A percentile compares a stretch with the other conserved stretches of the same genome.
phyloP scores from a whole-genome alignment of 805 yeast genomes.

The Metschnikowia dekortorum region DNA sequence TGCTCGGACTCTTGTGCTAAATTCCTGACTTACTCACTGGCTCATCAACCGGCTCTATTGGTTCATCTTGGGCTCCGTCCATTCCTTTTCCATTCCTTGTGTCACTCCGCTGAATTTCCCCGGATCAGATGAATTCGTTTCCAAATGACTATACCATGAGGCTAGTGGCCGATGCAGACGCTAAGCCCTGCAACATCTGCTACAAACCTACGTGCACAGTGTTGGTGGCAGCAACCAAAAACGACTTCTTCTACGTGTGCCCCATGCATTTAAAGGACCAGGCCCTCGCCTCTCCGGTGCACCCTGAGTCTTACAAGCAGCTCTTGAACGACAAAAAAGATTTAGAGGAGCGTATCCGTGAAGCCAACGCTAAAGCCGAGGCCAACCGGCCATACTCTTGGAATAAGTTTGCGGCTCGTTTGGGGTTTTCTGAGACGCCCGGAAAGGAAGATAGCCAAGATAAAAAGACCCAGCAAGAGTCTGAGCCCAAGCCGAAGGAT shows the following conservation, averaged over 20 bases:
- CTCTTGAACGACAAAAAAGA: slow-evolving; percentile 20
- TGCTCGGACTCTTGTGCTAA: too few relatives aligned
- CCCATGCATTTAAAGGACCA: slow-evolving; percentile 43
- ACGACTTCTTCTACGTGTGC: slow-evolving; percentile 54
- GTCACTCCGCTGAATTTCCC: too few relatives aligned
- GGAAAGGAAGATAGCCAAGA: slow-evolving; percentile 19
- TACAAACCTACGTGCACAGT: slow-evolving; percentile 46
- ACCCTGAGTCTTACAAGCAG: slow-evolving; percentile 31
- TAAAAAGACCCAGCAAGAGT: slow-evolving; percentile 11
- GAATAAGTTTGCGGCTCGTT: slow-evolving; percentile 22
- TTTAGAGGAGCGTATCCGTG: slow-evolving; percentile 17
- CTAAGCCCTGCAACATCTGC: slow-evolving; percentile 48
- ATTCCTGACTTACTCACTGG: too few relatives aligned
- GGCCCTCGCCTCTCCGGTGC: slow-evolving; percentile 40
- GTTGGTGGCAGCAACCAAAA: slow-evolving; percentile 41
- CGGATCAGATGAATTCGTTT: slow-evolving; percentile 6
- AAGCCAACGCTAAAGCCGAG: slow-evolving; percentile 22
- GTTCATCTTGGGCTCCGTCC: too few relatives aligned
- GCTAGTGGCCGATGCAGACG: slow-evolving; percentile 38
- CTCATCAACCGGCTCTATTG: too few relatives aligned
- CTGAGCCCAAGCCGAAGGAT: slow-evolving; percentile 11
- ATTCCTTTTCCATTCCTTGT: too few relatives aligned
- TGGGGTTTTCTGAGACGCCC: slow-evolving; percentile 19
- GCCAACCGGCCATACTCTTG: slow-evolving; percentile 32
- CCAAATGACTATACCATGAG: slow-evolving; percentile 40